Conservation (phyloP, 2,329 filamentous ascomycete species). For the Sodiomyces alkalinus region DNA sequence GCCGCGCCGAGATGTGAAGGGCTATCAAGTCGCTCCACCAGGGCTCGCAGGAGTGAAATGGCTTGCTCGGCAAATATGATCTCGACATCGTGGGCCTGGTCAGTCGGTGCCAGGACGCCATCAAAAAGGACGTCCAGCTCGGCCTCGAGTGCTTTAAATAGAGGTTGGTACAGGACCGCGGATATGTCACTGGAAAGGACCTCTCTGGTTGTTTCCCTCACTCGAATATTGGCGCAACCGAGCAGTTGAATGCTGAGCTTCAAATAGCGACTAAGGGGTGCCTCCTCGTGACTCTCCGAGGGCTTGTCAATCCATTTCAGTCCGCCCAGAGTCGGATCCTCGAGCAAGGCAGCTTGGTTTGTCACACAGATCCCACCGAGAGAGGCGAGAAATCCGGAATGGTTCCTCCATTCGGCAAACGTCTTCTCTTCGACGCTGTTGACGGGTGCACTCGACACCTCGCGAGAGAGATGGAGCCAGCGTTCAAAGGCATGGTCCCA, state of each 20-base stretch:
- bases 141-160: slow-evolving; percentile 50
- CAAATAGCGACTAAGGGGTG: slow-evolving; percentile 44
- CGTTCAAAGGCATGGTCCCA: slow-evolving; percentile 52
- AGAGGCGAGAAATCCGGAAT: slow-evolving; percentile 53
- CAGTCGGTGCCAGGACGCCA: slow-evolving; percentile 33
- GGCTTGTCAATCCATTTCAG: slow-evolving; percentile 51
- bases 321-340: slow-evolving; percentile 40
- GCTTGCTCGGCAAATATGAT: slow-evolving; percentile 54
- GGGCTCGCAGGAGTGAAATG: slow-evolving; percentile 44
- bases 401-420: slow-evolving; percentile 52
- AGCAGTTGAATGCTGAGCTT: slow-evolving; percentile 49
- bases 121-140: slow-evolving; percentile 50
- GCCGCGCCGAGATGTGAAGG: slow-evolving; percentile 47
- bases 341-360: slow-evolving; percentile 37
- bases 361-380: slow-evolving; percentile 51
- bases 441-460: slow-evolving; percentile 37
- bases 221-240: slow-evolving; percentile 46
- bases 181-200: slow-evolving; percentile 51
- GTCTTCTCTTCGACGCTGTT: slow-evolving; percentile 39
- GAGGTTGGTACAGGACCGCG: slow-evolving; percentile 41
- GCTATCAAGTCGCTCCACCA: slow-evolving; percentile 49
- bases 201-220: slow-evolving; percentile 52
- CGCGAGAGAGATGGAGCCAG: slow-evolving; percentile 49
- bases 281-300: slow-evolving; percentile 44
- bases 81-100: slow-evolving; percentile 41